Conservation (phyloP, 148 eudicot genomes). For the Cornus suecica region DNA sequence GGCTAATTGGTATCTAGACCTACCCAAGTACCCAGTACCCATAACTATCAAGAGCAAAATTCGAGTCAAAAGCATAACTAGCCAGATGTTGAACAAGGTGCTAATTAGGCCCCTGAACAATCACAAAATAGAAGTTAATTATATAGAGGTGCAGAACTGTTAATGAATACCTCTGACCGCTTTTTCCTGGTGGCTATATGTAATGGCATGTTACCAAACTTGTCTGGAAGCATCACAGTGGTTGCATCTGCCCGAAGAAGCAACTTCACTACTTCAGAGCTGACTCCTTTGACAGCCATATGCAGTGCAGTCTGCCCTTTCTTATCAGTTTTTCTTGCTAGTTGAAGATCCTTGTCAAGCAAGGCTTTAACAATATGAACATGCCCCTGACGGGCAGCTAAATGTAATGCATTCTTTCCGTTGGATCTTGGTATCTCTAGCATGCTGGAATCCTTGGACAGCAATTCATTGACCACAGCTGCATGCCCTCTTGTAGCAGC, state of each 20-base stretch:
- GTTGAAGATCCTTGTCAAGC: constrained; percentile 48
- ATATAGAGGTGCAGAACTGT: constrained; percentile 8
- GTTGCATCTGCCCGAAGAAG: constrained; percentile 67
- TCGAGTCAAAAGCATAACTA: not conserved
- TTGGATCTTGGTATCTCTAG: constrained; percentile 55
- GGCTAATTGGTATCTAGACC: too few relatives aligned
- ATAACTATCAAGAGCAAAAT: not conserved
- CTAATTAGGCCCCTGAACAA: not conserved
- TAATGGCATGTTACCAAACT: constrained; percentile 54
- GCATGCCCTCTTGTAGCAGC: constrained; percentile 69
- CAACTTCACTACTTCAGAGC: constrained; percentile 51
- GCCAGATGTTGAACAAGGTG: not conserved
- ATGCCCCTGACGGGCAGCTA: constrained; percentile 72
- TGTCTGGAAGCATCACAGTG: constrained; percentile 60
- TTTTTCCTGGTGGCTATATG: constrained; percentile 70
- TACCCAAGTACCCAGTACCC: too few relatives aligned
- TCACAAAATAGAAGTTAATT: not conserved
- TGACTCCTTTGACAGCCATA: constrained; percentile 82
- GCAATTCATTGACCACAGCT: constrained; percentile 47
- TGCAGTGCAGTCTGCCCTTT: constrained; percentile 81
- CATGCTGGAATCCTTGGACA: constrained; percentile 46
- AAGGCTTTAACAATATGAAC: constrained; percentile 51
- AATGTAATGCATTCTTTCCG: constrained; percentile 76
- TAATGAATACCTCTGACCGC: constrained; percentile 46
- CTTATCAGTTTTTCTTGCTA: constrained; percentile 62